These are phyloP conservation scores for Cytospora piceae DNA, from an alignment of 2,329 filamentous ascomycete species.

Conservation along the genomic window DNA sequence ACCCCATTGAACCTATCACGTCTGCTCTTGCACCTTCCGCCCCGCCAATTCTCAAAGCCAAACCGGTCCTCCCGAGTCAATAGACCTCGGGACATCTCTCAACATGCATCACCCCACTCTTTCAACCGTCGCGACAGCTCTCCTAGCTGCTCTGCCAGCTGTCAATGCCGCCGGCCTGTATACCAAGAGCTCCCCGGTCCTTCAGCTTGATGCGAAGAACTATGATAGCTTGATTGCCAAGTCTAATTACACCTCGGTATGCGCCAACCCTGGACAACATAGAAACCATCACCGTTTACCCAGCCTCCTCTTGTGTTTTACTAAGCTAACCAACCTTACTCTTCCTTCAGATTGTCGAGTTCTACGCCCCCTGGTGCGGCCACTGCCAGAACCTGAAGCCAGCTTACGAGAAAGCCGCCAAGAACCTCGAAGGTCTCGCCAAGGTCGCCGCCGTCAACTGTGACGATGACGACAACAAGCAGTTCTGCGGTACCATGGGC, in stretches of 20 bases:
- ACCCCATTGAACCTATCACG: not conserved
- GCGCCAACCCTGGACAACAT: conserved; percentile 39
- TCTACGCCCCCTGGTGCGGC: conserved; percentile 97
- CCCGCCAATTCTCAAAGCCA: conserved; percentile 9
- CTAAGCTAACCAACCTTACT: conserved; percentile 7
- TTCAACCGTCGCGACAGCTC: conserved; percentile 60
- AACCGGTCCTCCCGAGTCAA: conserved; percentile 5
- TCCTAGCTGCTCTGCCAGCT: conserved; percentile 68
- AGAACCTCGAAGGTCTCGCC: conserved; percentile 85
- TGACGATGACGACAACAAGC: conserved; percentile 91
- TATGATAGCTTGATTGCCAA: conserved; percentile 83
- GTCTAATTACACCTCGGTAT: conserved; percentile 89
- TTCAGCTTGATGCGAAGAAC: conserved; percentile 77
- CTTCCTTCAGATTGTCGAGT: conserved; percentile 65
- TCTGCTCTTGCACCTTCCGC: conserved; percentile 7
- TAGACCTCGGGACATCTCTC: conserved; percentile 16
- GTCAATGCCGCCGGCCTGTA: conserved; percentile 73
- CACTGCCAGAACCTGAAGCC: conserved; percentile 97
- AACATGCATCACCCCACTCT: conserved; percentile 60
- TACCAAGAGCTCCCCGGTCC: conserved; percentile 80
- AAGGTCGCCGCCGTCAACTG: conserved; percentile 96
- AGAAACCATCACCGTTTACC: not conserved
- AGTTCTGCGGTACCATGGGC: conserved; percentile 81
- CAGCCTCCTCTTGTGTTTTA: not conserved
- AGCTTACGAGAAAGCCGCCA: conserved; percentile 91